Evolutionary conservation across 495 filamentous ascomycete species (phyloP).

Genomic region (Mytilinidion resinicola): DNA sequence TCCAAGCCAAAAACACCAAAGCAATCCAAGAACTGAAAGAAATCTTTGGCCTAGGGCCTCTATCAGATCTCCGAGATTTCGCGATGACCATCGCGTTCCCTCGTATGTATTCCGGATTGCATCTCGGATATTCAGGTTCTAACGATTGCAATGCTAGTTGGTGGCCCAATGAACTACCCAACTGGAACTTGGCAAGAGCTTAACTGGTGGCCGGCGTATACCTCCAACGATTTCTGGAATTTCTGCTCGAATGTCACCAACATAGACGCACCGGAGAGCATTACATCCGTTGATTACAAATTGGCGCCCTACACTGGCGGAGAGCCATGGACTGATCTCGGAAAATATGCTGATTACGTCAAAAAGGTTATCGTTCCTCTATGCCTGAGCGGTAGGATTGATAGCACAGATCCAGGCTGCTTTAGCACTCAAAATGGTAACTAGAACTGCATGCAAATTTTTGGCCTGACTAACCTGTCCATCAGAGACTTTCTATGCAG

Average conservation of each 20-base stretch:
- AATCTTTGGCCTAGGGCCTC: constrained; percentile 51
- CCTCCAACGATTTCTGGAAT: constrained; percentile 42
- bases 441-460: background rate
- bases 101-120: background rate
- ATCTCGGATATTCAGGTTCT: background rate
- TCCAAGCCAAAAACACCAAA: constrained; percentile 41
- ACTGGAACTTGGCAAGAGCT: constrained; percentile 47
- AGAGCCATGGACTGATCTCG: constrained; percentile 44
- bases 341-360: constrained; percentile 45
- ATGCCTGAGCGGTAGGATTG: constrained; percentile 39
- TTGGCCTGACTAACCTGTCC: background rate
- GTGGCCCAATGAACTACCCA: constrained; percentile 44
- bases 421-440: constrained; percentile 40
- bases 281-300: constrained; percentile 38
- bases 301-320: constrained; percentile 43
- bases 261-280: constrained; percentile 38
- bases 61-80: constrained; percentile 57
- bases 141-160: constrained; percentile 1
- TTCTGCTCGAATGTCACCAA: constrained; percentile 48
- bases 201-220: constrained; percentile 37
- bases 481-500: constrained; percentile 35
- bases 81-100: constrained; percentile 35
- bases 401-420: constrained; percentile 36
- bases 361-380: constrained; percentile 39
- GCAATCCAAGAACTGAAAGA: constrained; percentile 50